Conservation (phyloP, 2,329 filamentous ascomycete species). For the Byssochlamys sp. region DNA sequence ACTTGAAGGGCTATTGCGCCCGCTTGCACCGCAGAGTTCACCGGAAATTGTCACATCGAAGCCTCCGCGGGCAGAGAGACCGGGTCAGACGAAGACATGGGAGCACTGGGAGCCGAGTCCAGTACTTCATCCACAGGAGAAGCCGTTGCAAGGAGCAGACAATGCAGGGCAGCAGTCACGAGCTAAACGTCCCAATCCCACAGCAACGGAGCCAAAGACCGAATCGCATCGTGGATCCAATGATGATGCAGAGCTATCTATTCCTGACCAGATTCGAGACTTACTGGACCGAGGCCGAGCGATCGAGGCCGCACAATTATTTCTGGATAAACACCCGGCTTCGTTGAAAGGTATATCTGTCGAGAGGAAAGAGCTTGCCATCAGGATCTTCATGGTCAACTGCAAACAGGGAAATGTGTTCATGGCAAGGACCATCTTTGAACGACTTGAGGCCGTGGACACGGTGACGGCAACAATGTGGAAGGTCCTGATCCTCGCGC, state of each 20-base stretch:
- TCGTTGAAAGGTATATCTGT: conserved; percentile 14
- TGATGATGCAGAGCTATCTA: background rate
- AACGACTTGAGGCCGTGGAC: conserved; percentile 23
- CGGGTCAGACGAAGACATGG: background rate
- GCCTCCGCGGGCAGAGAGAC: background rate
- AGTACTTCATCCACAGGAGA: background rate
- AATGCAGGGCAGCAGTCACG: background rate
- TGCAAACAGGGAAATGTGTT: conserved; percentile 29
- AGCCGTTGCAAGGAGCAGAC: background rate
- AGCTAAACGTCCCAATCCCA: background rate
- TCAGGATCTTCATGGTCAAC: conserved; percentile 25
- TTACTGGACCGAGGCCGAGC: conserved; percentile 19
- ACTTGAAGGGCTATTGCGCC: background rate
- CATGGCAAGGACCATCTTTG: conserved; percentile 28
- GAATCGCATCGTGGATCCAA: background rate
- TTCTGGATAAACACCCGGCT: conserved; percentile 18
- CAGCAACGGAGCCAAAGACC: background rate
- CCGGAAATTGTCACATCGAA: background rate
- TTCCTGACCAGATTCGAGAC: conserved; percentile 12
- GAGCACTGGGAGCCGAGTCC: background rate
- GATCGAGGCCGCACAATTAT: conserved; percentile 29
- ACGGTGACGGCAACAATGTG: conserved; percentile 25
- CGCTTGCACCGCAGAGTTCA: background rate
- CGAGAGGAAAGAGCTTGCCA: conserved; percentile 20
- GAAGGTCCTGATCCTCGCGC: conserved; percentile 26